Conservation (phyloP, 208 protist genomes). For the Crithidia expoeki region DNA sequence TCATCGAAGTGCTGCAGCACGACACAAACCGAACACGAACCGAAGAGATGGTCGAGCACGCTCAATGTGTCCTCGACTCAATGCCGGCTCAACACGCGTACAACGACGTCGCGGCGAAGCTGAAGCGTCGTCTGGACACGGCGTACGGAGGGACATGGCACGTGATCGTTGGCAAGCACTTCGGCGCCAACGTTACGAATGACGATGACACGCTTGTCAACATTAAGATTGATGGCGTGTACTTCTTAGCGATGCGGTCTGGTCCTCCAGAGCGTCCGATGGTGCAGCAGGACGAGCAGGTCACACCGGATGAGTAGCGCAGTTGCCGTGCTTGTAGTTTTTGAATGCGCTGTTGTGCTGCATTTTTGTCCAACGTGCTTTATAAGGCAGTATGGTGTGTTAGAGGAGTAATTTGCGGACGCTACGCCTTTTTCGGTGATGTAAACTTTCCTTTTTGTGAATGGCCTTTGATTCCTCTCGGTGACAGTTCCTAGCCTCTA, state of each 20-base stretch:
- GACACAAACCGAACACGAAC: conserved; percentile 63
- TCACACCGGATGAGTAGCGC: not conserved
- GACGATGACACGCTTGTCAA: conserved; percentile 85
- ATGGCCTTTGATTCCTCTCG: no score
- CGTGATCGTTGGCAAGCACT: conserved; percentile 82
- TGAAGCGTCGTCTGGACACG: conserved; percentile 78
- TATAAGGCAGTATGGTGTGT: no score
- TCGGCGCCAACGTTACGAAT: conserved; percentile 87
- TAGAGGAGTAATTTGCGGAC: no score
- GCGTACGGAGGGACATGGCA: conserved; percentile 82
- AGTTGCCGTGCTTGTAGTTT: conserved; percentile 1
- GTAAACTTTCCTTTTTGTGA: no score
- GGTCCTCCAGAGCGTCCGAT: conserved; percentile 77
- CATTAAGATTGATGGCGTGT: conserved; percentile 78
- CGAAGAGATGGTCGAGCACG: conserved; percentile 73
- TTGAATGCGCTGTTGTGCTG: no score
- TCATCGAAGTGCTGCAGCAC: conserved; percentile 53
- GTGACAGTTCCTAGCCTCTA: no score
- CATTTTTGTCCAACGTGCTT: no score
- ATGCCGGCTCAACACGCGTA: conserved; percentile 50
- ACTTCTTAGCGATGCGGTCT: conserved; percentile 76
- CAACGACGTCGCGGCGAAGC: conserved; percentile 71
- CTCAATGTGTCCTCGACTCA: conserved; percentile 57
- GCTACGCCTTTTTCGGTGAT: no score
- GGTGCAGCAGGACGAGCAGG: conserved; percentile 1